A percentile compares a stretch with the other conserved stretches of the same genome.
Evolutionary conservation across 257 asterid genomes (phyloP).

Genomic region (Nicotiana benthamiana): DNA sequence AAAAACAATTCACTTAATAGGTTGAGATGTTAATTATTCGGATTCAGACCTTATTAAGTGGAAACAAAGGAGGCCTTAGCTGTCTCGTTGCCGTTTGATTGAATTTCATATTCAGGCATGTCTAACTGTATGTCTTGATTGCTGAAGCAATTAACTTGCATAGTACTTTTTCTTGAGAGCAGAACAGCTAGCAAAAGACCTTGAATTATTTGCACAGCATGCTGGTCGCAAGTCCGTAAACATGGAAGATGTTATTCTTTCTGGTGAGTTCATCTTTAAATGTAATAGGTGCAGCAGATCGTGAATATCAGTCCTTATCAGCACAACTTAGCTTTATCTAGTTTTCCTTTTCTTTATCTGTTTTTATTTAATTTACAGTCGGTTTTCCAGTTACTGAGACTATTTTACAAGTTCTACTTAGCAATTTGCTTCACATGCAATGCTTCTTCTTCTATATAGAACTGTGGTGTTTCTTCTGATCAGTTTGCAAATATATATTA

Average conservation of each 20-base stretch:
- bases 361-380: neutral
- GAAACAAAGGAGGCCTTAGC: neutral
- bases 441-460: neutral
- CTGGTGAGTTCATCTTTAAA: constrained; percentile 36
- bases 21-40: neutral
- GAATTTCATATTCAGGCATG: neutral
- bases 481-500: neutral
- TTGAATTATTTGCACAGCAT: constrained; percentile 81
- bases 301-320: neutral
- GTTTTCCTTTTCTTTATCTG: neutral
- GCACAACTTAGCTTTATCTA: neutral
- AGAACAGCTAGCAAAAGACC: constrained; percentile 88
- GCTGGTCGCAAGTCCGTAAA: constrained; percentile 85
- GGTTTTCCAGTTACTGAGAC: neutral
- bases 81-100: neutral
- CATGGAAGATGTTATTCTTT: constrained; percentile 93
- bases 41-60: neutral
- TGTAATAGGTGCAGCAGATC: neutral
- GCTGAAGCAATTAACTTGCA: neutral
- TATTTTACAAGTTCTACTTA: neutral
- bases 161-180: constrained; percentile 21
- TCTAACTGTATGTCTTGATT: neutral
- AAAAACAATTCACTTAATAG: neutral
- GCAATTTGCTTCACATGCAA: neutral
- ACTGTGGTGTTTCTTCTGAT: neutral